These are phyloP conservation scores for Phytophthora citrophthora DNA, from an alignment of 352 stramenopile species.

Conservation along the genomic window DNA sequence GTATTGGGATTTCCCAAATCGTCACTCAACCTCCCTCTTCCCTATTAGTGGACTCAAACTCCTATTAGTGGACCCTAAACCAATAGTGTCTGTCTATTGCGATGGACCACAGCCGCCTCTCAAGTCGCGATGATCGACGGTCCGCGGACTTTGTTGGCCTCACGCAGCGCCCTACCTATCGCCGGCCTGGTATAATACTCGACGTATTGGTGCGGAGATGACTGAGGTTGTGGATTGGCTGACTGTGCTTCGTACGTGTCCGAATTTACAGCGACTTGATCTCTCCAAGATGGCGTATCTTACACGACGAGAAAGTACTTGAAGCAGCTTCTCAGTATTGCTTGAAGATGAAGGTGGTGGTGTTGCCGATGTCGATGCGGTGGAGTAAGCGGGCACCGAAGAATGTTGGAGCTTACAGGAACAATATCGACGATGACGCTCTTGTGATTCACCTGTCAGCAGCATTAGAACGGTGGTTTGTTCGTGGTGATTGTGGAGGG, in stretches of 20 bases:
- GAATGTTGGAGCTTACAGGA: conserved; percentile 23
- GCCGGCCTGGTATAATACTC: too few species aligned
- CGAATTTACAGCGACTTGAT: conserved; percentile 58
- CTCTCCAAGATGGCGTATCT: conserved; percentile 61
- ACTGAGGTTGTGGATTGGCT: too few species aligned
- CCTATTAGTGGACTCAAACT: too few species aligned
- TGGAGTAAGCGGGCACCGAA: conserved; percentile 46
- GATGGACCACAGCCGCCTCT: too few species aligned
- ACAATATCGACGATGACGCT: conserved; percentile 34
- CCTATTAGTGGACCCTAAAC: too few species aligned
- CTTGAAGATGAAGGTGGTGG: conserved; percentile 50
- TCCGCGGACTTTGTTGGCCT: too few species aligned
- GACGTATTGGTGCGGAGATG: too few species aligned
- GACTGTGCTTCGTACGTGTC: conserved; percentile 37
- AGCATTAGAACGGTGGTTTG: conserved; percentile 51
- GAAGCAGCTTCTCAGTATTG: conserved; percentile 45
- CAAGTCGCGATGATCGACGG: too few species aligned
- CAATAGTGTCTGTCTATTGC: too few species aligned
- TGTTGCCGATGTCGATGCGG: conserved; percentile 47
- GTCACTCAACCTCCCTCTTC: too few species aligned
- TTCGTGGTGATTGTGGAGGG: conserved; percentile 31
- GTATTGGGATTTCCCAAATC: too few species aligned
- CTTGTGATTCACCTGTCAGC: conserved; percentile 35
- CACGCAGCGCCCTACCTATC: too few species aligned
- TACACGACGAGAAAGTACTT: conserved; percentile 41